Base-by-base conservation (phyloP, 495 filamentous ascomycete genomes). In the Aspergillus panamensis region DNA sequence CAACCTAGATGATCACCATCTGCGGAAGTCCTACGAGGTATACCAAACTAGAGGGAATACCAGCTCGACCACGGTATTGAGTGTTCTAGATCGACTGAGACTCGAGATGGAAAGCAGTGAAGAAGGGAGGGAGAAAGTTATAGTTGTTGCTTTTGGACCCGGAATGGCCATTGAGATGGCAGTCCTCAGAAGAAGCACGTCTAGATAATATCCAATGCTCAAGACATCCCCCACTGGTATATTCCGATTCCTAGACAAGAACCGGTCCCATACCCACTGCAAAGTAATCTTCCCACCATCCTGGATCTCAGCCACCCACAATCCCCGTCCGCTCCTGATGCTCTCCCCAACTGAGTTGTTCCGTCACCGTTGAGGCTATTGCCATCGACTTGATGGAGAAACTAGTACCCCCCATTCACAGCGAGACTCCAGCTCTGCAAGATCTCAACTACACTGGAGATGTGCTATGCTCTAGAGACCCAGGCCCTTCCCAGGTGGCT, bases 131-230 rank as follows among this genome's bases (percentile, higher is more conserved):
- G 53, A 55, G 17, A 33, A 55, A 35, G 16, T 48, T 9, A 20
- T 55, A 2, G 42, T 29, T 1, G n/a, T 35, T 4, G 25, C 42
- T 21, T 35, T 55, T 37, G 53, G 53, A n/a, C 53, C 53, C 2
- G 53, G 53, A 3, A 37, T 48, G 20, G 33, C 39, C 2, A 35
- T 55, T 19, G 53, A 55, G 43, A 55, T 55, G 53, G 53, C 53
- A 6, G 12, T 48, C 9, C 30, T 55, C 0, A n/a, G 29, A 20
- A 51, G 48, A 29, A 17, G 48, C 17, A 29, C 13, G 45, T 8
- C 14, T 39, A 3, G 35, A 39, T 10, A 39, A n/a, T 39, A 39
- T 39, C n/a, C n/a, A n/a, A 13, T 39, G 3, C 14, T 8, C 35
- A 39, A 13, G 33, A 35, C 13, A 35, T 35, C 33, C 33, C n/a